Percentiles rank a stretch among this genome's conserved stretches.
Conservation (phyloP, 257 asterid genomes). For the Craterostigma plantagineum region DNA sequence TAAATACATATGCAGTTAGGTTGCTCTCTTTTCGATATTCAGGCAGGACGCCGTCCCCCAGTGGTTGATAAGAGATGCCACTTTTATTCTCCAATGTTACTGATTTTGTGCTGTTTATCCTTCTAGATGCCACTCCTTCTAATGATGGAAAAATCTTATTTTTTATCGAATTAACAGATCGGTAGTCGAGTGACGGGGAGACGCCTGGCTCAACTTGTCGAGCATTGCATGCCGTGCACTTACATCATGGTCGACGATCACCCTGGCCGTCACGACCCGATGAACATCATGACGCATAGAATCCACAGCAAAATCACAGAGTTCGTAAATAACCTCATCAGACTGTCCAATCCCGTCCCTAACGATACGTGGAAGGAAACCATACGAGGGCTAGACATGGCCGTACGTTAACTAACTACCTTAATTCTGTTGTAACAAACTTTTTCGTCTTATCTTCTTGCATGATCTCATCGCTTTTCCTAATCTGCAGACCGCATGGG, state of each 20-base stretch:
- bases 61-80: too few species aligned
- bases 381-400: constrained; percentile 45
- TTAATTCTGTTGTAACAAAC: neutral
- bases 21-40: too few species aligned
- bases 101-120: neutral
- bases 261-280: constrained; percentile 95
- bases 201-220: constrained; percentile 68
- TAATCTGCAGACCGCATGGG: constrained; percentile 64
- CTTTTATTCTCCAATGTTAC: too few species aligned
- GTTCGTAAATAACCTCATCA: constrained; percentile 39
- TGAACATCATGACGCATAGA: constrained; percentile 67
- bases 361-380: constrained; percentile 31
- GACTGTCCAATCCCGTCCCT: constrained; percentile 21
- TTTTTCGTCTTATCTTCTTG: neutral
- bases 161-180: constrained; percentile 33
- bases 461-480: too few species aligned
- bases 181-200: constrained; percentile 90
- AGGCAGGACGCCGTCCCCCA: too few species aligned
- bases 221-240: constrained; percentile 46
- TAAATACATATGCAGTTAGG: too few species aligned
- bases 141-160: constrained; percentile 3
- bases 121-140: constrained; percentile 1
- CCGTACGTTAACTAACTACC: constrained; percentile 31
- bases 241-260: constrained; percentile 78
- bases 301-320: constrained; percentile 39